Percentiles rank a stretch among this genome's conserved stretches.
These are phyloP conservation scores for Achlya hypogyna DNA, from an alignment of 352 stramenopile genomes.

Conservation along the genomic window DNA sequence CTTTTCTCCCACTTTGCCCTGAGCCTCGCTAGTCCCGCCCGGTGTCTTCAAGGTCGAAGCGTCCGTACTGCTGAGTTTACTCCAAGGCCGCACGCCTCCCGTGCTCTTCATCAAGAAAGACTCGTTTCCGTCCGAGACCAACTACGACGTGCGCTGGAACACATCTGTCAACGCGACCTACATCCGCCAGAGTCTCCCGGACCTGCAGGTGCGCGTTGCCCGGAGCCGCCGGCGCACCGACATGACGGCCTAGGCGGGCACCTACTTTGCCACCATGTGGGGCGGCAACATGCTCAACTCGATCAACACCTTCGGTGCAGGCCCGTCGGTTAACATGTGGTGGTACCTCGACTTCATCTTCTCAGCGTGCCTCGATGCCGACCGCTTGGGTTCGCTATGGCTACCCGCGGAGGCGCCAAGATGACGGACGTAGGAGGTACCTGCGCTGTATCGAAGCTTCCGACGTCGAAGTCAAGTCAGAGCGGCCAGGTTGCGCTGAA, in stretches of 20 bases:
- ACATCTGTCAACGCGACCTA: not conserved
- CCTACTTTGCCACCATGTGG: slow-evolving; percentile 11
- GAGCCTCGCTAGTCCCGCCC: not conserved
- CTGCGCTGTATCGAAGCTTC: not conserved
- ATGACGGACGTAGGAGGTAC: not conserved
- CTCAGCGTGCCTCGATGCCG: not conserved
- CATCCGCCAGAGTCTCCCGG: not conserved
- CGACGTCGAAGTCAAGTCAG: not conserved
- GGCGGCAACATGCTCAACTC: slow-evolving; percentile 11
- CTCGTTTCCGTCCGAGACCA: not conserved
- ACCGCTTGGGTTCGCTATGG: not conserved
- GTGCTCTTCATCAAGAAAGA: slow-evolving; percentile 16
- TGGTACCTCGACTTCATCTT: slow-evolving; percentile 17
- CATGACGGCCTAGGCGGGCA: slow-evolving; percentile 1
- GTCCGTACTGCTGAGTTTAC: not conserved
- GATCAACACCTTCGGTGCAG: slow-evolving; percentile 10
- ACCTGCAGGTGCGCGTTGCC: not conserved
- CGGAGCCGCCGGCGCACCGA: not conserved
- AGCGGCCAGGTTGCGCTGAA: not conserved
- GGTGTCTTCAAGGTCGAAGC: slow-evolving; percentile 9
- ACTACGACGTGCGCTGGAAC: slow-evolving; percentile 3
- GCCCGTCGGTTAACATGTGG: slow-evolving; percentile 14
- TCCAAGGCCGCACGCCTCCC: slow-evolving; percentile 3
- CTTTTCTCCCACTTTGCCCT: not conserved
- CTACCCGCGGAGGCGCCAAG: not conserved